Evolutionary conservation across 805 yeast genomes (phyloP), one percentile per base, ranked within the genome.

Genomic region (Candida jianshihensis): DNA sequence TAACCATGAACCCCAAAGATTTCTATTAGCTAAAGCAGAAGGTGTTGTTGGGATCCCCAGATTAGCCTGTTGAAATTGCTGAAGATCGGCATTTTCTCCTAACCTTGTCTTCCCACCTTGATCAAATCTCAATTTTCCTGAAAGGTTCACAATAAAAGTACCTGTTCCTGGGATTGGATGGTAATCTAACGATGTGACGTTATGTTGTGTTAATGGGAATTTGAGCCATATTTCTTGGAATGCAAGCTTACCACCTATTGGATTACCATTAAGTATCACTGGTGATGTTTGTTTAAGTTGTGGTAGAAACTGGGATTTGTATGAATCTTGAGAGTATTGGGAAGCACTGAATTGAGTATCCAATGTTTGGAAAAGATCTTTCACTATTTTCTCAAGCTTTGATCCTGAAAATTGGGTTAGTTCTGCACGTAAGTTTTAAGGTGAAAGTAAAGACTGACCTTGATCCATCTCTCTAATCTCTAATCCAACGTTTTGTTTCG

Each of bases 161-260:
- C 75, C 77, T 0, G 82, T 67, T 1, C 85, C 85, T 0, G 84
- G 84, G 9, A 82, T 70, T 39, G 74, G 60, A 50, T 82, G 92
- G 32, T 75, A 69, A 53, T 82, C 90, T 36, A 71, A 67, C 11
- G 78, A 71, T n/a, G 75, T 73, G 28, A 81, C 51, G 36, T 66
- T 75, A 51, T 82, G 92, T 39, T 72, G 77, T 1, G 87, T 67
- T 13, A 59, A 49, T 6, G 85, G 84, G 16, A 71, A 57, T 15
- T 60, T 45, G n/a, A 73, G 49, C 85, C 85, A 78, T 26, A 66
- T 54, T 34, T 75, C 70, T 47, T 75, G 82, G 47, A 78, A 76
- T 36, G 69, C 73, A 13, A 58, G 52, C 37, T 69, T 66, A 1
- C 76, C 65, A 5, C 67, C 66, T 33, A 74, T 59, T 10, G 84